phyloP scores from a whole-genome alignment of 1,284 basidiomycete species.

The Ustilago sp. region DNA sequence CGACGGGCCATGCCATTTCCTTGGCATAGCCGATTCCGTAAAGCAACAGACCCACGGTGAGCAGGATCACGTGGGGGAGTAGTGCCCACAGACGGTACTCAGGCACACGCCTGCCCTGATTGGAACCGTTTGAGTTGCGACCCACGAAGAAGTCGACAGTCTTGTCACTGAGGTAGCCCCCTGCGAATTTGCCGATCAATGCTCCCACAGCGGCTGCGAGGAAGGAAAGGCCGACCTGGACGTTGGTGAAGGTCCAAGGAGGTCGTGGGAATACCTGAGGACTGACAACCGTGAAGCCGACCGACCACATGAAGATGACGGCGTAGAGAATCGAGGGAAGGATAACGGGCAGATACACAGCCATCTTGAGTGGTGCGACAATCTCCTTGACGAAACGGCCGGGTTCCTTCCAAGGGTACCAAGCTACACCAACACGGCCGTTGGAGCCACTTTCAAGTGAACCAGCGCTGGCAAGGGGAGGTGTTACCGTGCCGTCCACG shows the following conservation, averaged over 20 bases:
- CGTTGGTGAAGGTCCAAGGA: conserved; percentile 65
- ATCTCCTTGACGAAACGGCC: conserved; percentile 59
- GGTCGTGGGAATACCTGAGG: conserved; percentile 67
- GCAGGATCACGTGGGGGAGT: conserved; percentile 60
- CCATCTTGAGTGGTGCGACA: conserved; percentile 59
- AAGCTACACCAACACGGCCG: conserved; percentile 63
- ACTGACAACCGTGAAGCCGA: conserved; percentile 68
- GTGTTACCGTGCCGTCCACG: conserved; percentile 30
- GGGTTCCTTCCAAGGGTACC: conserved; percentile 68
- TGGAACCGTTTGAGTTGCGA: conserved; percentile 42
- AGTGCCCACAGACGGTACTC: conserved; percentile 70
- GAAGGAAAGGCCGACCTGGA: conserved; percentile 66
- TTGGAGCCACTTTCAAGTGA: conserved; percentile 21
- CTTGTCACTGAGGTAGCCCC: conserved; percentile 66
- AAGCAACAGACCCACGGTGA: conserved; percentile 65
- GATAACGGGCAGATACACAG: conserved; percentile 45
- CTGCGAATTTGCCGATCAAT: conserved; percentile 68
- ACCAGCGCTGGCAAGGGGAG: conserved; percentile 21
- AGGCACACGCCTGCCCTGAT: conserved; percentile 60
- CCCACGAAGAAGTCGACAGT: conserved; percentile 61
- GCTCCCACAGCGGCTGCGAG: conserved; percentile 68
- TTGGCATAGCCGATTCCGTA: conserved; percentile 64
- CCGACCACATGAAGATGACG: conserved; percentile 67
- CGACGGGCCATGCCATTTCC: conserved; percentile 67
- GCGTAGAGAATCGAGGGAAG: conserved; percentile 68